Base-by-base conservation (phyloP, 78 protist genomes). In the Speleostelium caveatum region DNA sequence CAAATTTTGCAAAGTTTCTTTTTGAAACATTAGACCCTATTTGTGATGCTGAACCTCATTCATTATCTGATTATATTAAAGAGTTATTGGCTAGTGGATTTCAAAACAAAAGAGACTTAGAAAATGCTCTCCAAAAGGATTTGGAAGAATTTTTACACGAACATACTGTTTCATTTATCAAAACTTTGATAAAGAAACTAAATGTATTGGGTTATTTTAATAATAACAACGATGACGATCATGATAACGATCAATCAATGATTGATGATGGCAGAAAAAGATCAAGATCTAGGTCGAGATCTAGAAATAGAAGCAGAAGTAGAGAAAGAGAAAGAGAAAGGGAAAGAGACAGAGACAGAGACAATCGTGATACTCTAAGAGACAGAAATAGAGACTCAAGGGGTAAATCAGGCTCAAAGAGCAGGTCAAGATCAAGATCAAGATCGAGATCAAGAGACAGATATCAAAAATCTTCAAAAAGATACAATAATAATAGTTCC, bases 111-210 rank as follows among this genome's bases (percentile, higher is more conserved):
- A 53, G 26, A 24, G 72, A 68, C 7, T 59, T 80, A 21, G 90
- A 80, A 30, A 53, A 35, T 4, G 17, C 65, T 12, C 59, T 36
- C 22, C 22, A 35, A 3, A 80, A 56, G 10, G 77, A 51, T 26
- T 51, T 80, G 6, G 61, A 67, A 26, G 90, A 80, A 30, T 80
- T 80, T 32, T 36, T 80, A n/a, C 55, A 80, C 2, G 59, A 67
- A 24, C 67, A 80, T 39, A 80, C 90, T 24, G 56, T 69, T 35
- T 8, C 53, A 8, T 80, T 80, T 32, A 30, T 59, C 4, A 35
- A 21, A 16, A 69, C 55, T 39, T 35, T 80, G 8, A n/a, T 59
- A 17, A 41, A 42, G 1, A 53, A 80, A 39, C n/a, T 80, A n/a
- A 7, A 67, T 22, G 21, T 8, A 26, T 22, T 61, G 10, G 8